Evolutionary conservation across 2,329 filamentous ascomycete genomes (phyloP).

Genomic region (Tolypocladium amazonense): DNA sequence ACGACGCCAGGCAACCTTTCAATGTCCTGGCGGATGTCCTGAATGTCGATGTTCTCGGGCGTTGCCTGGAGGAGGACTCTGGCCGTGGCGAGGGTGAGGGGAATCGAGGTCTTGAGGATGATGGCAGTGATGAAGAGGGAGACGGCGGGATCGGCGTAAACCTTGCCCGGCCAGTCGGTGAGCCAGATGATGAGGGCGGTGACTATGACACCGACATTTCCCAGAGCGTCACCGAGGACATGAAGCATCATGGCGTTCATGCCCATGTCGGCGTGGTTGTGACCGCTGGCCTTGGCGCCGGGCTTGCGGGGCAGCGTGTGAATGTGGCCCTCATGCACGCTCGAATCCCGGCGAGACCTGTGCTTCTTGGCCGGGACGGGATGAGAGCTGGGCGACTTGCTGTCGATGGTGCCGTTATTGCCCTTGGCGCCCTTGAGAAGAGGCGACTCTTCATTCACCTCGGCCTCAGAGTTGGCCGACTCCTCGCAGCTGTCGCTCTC

Average conservation of each 20-base stretch:
- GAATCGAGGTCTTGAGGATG: conserved; percentile 63
- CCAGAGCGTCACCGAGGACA: conserved; percentile 72
- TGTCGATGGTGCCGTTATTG: conserved; percentile 17
- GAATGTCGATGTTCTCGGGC: conserved; percentile 75
- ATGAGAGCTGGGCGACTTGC: conserved; percentile 12
- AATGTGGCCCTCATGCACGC: conserved; percentile 62
- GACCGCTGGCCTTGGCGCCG: conserved; percentile 52
- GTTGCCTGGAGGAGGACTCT: conserved; percentile 92
- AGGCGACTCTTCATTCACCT: conserved; percentile 33
- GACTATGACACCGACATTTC: conserved; percentile 75
- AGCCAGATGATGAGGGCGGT: conserved; percentile 88
- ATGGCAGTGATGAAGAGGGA: conserved; percentile 88
- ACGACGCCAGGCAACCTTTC: conserved; percentile 73
- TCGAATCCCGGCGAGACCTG: conserved; percentile 33
- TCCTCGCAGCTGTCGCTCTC: conserved; percentile 44
- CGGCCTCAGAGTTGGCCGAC: conserved; percentile 28
- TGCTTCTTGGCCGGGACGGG: conserved; percentile 12
- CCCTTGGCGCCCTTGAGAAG: conserved; percentile 30
- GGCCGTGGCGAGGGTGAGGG: conserved; percentile 67
- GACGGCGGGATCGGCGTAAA: conserved; percentile 83
- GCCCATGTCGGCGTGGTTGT: conserved; percentile 82
- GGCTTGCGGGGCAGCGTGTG: conserved; percentile 64
- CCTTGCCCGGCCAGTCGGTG: conserved; percentile 68
- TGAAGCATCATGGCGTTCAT: conserved; percentile 80
- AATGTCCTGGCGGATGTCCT: conserved; percentile 89